Evolutionary conservation across 257 asterid species (phyloP).

Genomic region (Leonotis leonurus): DNA sequence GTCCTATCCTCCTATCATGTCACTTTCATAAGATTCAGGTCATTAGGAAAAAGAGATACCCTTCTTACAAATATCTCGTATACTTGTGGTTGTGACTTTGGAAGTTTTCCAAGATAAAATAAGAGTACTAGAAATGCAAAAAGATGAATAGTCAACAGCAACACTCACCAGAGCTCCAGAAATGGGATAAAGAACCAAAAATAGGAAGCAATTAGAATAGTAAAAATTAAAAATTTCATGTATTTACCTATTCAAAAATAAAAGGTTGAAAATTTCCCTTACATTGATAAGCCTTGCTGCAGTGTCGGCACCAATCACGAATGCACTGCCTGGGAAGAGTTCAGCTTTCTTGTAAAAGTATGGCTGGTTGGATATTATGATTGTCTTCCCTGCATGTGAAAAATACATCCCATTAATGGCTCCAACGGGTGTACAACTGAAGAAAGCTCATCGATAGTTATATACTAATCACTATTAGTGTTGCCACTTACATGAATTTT

Average conservation of each 20-base stretch:
- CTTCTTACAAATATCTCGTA: neutral
- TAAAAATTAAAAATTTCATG: neutral
- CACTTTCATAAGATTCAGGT: neutral
- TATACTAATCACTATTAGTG: neutral
- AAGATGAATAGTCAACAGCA: neutral
- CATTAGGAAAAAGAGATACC: neutral
- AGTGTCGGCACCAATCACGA: slow-evolving; percentile 89
- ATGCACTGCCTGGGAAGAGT: slow-evolving; percentile 90
- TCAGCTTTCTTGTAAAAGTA: slow-evolving; percentile 90
- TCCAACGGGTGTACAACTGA: neutral
- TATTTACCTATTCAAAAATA: too few relatives aligned
- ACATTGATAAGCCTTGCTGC: slow-evolving; percentile 79
- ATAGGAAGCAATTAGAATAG: neutral
- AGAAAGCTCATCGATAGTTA: neutral
- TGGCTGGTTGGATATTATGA: slow-evolving; percentile 92
- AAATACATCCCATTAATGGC: slow-evolving; percentile 14
- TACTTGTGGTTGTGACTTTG: neutral
- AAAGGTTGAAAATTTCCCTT: slow-evolving; percentile 26
- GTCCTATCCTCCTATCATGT: neutral
- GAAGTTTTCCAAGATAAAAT: neutral
- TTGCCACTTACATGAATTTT: neutral
- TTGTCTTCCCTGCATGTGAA: slow-evolving; percentile 64
- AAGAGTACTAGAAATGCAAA: neutral
- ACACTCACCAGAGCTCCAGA: neutral
- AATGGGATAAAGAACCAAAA: neutral